These are phyloP conservation scores for Rhododendron ovatum DNA, from an alignment of 148 eudicot species.

Conservation along the genomic window DNA sequence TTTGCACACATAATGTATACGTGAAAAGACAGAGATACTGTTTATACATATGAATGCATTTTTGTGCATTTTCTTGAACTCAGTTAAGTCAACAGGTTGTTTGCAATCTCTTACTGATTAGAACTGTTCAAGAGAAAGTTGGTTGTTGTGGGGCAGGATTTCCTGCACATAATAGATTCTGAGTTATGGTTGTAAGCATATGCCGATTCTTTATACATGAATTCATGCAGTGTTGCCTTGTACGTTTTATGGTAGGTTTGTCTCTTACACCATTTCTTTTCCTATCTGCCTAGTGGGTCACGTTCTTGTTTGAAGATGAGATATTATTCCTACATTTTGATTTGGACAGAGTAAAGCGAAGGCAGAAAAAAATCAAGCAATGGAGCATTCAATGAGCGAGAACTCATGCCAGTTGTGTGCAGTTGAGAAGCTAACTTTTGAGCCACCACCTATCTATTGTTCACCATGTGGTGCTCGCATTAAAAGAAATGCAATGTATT, in stretches of 20 bases:
- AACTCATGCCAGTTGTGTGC: conserved; percentile 97
- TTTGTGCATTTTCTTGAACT: not conserved
- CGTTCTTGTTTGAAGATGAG: conserved; percentile 7
- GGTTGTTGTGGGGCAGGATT: not conserved
- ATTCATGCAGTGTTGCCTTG: not conserved
- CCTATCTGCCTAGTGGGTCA: conserved; percentile 2
- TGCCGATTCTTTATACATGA: not conserved
- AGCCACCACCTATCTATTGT: conserved; percentile 95
- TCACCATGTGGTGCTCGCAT: conserved; percentile 86
- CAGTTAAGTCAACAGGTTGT: not conserved
- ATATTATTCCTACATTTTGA: not conserved
- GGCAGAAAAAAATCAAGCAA: conserved; percentile 90
- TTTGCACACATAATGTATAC: not conserved
- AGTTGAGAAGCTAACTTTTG: conserved; percentile 94
- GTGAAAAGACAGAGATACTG: not conserved
- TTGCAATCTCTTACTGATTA: not conserved
- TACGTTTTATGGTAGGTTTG: not conserved
- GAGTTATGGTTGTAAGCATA: no score
- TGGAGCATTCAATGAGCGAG: conserved; percentile 90
- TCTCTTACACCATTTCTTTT: not conserved
- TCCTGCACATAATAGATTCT: not conserved
- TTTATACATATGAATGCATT: not conserved
- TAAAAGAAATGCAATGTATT: conserved; percentile 91
- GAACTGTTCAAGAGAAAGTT: not conserved
- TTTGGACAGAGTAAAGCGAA: conserved; percentile 80